Evolutionary conservation across 2,329 filamentous ascomycete species (phyloP).

Genomic region (Teratosphaeria pseudoeucalypti): DNA sequence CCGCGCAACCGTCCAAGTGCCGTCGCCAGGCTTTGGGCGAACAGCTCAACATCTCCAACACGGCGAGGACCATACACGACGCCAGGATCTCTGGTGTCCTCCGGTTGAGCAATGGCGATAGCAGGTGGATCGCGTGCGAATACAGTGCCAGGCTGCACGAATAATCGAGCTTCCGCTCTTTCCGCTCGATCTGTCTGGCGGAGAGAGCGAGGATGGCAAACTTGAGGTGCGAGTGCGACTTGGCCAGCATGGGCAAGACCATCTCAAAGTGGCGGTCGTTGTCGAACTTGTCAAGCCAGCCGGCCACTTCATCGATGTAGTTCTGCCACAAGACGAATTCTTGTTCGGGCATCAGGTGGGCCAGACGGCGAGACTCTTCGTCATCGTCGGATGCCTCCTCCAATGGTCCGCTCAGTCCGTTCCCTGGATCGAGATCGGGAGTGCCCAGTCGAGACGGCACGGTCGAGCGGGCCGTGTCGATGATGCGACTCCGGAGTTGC

Average conservation of each 20-base stretch:
- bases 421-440: conserved; percentile 10
- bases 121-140: conserved; percentile 40
- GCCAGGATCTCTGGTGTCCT: conserved; percentile 38
- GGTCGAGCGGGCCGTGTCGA: conserved; percentile 23
- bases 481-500: conserved; percentile 20
- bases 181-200: conserved; percentile 43
- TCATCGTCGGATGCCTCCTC: conserved; percentile 4
- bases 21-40: conserved; percentile 43
- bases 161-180: conserved; percentile 33
- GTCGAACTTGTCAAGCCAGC: conserved; percentile 51
- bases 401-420: conserved; percentile 11
- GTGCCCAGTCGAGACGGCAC: conserved; percentile 16
- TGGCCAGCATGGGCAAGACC: conserved; percentile 40
- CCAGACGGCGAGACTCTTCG: conserved; percentile 16
- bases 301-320: conserved; percentile 44
- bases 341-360: conserved; percentile 18
- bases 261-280: conserved; percentile 42
- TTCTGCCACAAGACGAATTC: conserved; percentile 27
- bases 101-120: conserved; percentile 34
- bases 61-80: conserved; percentile 38
- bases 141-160: conserved; percentile 45
- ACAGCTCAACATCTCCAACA: conserved; percentile 41
- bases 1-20: conserved; percentile 47
- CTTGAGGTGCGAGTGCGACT: conserved; percentile 34
- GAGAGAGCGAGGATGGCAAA: conserved; percentile 46